Conservation (phyloP, 139 green algal genomes). For the Chlorella vulgaris region DNA sequence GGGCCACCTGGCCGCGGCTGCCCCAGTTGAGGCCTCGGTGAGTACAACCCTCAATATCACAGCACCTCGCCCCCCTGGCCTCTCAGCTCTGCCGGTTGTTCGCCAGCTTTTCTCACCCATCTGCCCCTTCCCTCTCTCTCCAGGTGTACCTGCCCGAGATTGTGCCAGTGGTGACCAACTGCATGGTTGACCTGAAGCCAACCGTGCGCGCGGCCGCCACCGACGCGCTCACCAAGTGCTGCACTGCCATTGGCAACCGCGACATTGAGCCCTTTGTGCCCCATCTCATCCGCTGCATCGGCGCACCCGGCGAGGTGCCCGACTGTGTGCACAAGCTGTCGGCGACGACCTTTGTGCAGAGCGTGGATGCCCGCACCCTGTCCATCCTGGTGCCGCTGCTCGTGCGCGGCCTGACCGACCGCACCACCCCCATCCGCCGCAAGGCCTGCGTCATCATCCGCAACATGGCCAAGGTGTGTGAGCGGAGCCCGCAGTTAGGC, state of each 20-base stretch:
- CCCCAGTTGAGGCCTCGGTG: conserved; percentile 61
- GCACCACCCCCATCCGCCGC: conserved; percentile 63
- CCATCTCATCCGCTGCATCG: conserved; percentile 64
- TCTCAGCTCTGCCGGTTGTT: background rate
- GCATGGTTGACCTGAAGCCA: conserved; percentile 74
- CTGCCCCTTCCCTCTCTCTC: background rate
- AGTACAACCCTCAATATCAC: background rate
- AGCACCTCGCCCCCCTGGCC: background rate
- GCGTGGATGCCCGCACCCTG: conserved; percentile 64
- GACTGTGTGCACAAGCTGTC: conserved; percentile 75
- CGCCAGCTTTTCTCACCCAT: background rate
- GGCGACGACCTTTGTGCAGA: conserved; percentile 75
- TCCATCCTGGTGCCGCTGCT: conserved; percentile 77
- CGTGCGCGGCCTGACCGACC: conserved; percentile 65
- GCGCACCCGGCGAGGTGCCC: conserved; percentile 55
- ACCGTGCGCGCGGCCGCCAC: conserved; percentile 42
- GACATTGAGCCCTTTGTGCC: conserved; percentile 77
- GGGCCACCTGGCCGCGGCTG: conserved; percentile 53
- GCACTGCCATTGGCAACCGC: conserved; percentile 63
- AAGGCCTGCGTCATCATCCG: conserved; percentile 73
- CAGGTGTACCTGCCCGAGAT: conserved; percentile 73
- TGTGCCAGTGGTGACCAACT: conserved; percentile 71
- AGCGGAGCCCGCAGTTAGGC: too few species aligned
- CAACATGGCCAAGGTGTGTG: conserved; percentile 76
- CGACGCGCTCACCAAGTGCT: conserved; percentile 53